Evolutionary conservation across 352 stramenopile species (phyloP).

Genomic region (Pelagophyceae sp.): DNA sequence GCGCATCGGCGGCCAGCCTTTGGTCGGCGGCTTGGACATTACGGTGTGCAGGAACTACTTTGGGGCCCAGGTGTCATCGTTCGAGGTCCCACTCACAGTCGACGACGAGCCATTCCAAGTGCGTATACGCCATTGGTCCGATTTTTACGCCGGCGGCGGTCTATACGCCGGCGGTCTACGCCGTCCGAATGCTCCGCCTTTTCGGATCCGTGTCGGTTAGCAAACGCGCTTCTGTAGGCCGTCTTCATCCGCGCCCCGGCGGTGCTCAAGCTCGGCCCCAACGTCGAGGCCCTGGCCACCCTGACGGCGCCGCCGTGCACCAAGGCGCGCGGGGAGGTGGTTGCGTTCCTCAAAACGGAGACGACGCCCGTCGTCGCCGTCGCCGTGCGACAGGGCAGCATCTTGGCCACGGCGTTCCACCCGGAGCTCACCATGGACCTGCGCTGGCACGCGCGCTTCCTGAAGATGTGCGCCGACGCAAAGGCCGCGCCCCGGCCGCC

Average conservation of each 20-base stretch:
- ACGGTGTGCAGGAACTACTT: slow-evolving; percentile 95
- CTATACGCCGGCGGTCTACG: too few relatives aligned
- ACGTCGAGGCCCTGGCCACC: slow-evolving; percentile 77
- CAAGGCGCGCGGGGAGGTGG: slow-evolving; percentile 28
- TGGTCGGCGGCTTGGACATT: slow-evolving; percentile 87
- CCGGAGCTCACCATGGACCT: slow-evolving; percentile 84
- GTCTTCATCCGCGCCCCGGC: slow-evolving; percentile 93
- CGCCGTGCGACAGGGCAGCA: slow-evolving; percentile 61
- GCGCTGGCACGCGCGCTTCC: slow-evolving; percentile 87
- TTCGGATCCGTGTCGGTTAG: too few relatives aligned
- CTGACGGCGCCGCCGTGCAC: slow-evolving; percentile 57
- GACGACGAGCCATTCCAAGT: slow-evolving; percentile 46
- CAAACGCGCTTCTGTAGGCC: too few relatives aligned
- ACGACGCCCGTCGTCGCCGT: slow-evolving; percentile 48
- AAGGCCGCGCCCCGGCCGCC: too few relatives aligned
- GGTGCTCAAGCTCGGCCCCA: slow-evolving; percentile 70
- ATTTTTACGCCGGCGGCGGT: too few relatives aligned
- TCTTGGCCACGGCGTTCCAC: slow-evolving; percentile 89
- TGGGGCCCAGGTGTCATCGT: slow-evolving; percentile 75
- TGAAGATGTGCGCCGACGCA: slow-evolving; percentile 51
- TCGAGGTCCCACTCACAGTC: slow-evolving; percentile 54
- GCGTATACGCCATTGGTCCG: slow-evolving; percentile 36
- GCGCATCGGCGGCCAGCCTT: slow-evolving; percentile 65
- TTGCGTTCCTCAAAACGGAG: too few relatives aligned
- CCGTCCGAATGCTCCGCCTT: too few relatives aligned